phyloP scores from a whole-genome alignment of 345 rosid species.

The Lumnitzera racemosa region DNA sequence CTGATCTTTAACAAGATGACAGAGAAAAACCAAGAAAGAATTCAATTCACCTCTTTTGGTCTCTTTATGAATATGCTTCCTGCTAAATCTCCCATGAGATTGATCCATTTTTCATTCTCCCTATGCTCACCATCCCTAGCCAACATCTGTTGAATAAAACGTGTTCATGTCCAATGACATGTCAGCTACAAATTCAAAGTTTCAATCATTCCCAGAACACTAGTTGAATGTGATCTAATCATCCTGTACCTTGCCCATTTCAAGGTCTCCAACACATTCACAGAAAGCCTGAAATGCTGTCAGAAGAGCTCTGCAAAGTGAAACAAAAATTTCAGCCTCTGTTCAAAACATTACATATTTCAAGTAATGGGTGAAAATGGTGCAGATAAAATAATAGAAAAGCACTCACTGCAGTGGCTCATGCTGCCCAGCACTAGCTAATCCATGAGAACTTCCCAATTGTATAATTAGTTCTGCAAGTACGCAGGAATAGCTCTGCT shows the following conservation, averaged over 20 bases:
- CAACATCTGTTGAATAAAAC: conserved; percentile 48
- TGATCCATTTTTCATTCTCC: conserved; percentile 91
- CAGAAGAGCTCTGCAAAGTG: conserved; percentile 66
- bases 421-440: conserved; percentile 72
- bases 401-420: conserved; percentile 69
- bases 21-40: not conserved
- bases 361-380: not conserved
- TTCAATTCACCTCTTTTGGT: conserved; percentile 74
- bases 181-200: not conserved
- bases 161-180: not conserved
- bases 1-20: not conserved
- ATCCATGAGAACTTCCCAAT: conserved; percentile 87
- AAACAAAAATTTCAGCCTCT: conserved; percentile 7
- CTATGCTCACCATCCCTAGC: conserved; percentile 81
- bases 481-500: conserved; percentile 80
- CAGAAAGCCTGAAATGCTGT: conserved; percentile 92
- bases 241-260: conserved; percentile 88
- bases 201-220: not conserved
- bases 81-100: conserved; percentile 78
- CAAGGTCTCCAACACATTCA: conserved; percentile 97
- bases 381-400: not conserved
- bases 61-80: conserved; percentile 89
- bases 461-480: conserved; percentile 84
- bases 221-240: not conserved
- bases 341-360: not conserved